Evolutionary conservation across 768 basidiomycete genomes (phyloP).

Genomic region (Collybiopsis confluens): DNA sequence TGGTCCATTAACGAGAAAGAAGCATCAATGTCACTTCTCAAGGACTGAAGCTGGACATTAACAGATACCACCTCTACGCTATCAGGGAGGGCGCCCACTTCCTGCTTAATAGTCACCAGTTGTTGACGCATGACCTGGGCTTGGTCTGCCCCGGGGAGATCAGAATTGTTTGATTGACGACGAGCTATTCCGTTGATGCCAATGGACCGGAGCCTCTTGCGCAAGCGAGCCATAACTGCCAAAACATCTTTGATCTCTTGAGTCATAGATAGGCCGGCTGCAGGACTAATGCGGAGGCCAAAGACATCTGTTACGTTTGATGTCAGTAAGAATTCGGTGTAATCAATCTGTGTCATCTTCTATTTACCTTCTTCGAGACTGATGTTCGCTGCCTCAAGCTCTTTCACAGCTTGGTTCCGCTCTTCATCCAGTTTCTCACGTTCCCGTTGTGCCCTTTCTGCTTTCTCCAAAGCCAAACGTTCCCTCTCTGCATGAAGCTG

Average conservation of each 20-base stretch:
- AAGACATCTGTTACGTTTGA: too few species aligned
- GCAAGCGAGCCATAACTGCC: constrained; percentile 44
- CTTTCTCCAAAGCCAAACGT: constrained; percentile 18
- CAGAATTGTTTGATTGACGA: constrained; percentile 32
- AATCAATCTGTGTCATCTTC: not conserved
- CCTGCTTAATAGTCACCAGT: constrained; percentile 41
- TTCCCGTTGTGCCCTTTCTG: constrained; percentile 17
- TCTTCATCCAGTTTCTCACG: constrained; percentile 17
- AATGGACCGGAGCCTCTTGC: constrained; percentile 59
- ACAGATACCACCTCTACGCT: constrained; percentile 34
- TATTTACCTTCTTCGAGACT: constrained; percentile 13
- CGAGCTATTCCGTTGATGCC: constrained; percentile 51
- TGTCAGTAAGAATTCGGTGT: not conserved
- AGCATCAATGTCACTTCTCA: constrained; percentile 53
- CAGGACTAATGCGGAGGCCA: constrained; percentile 34
- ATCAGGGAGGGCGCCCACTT: constrained; percentile 43
- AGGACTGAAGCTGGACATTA: constrained; percentile 57
- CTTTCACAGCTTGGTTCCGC: constrained; percentile 11
- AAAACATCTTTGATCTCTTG: constrained; percentile 43
- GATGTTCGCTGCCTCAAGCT: constrained; percentile 15
- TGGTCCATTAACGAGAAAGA: constrained; percentile 46
- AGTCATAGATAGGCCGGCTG: constrained; percentile 25
- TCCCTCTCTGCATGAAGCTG: constrained; percentile 16
- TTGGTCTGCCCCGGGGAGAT: constrained; percentile 50
- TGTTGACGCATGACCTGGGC: constrained; percentile 42